Percentiles rank a stretch among this genome's conserved stretches.
Evolutionary conservation across 1,139 yeast species (phyloP).

Genomic region (Pichia kudriavzevii): DNA sequence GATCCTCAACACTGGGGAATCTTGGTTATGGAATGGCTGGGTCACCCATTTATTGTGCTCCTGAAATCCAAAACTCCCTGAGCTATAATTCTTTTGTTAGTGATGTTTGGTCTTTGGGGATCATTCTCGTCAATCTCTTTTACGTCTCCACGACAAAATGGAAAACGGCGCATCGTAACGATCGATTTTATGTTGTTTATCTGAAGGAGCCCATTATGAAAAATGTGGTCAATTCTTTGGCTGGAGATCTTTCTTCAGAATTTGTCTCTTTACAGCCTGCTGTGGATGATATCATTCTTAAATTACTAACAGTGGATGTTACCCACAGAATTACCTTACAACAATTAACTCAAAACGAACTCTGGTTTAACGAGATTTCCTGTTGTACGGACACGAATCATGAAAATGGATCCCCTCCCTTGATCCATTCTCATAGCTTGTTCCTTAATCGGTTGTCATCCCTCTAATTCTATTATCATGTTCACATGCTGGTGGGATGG

Average conservation of each 20-base stretch:
- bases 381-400: slow-evolving; percentile 6
- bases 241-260: too few relatives aligned
- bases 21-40: slow-evolving; percentile 41
- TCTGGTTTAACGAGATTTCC: slow-evolving; percentile 1
- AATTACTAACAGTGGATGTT: slow-evolving; percentile 3
- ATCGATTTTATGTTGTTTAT: neutral
- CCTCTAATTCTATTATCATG: too few relatives aligned
- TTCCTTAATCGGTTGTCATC: too few relatives aligned
- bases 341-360: neutral
- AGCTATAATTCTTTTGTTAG: slow-evolving; percentile 35
- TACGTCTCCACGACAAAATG: slow-evolving; percentile 23
- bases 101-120: slow-evolving; percentile 48
- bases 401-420: too few relatives aligned
- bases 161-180: slow-evolving; percentile 25
- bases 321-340: neutral
- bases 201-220: slow-evolving; percentile 2
- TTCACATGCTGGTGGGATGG: too few relatives aligned
- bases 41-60: slow-evolving; percentile 39
- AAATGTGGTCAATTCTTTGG: slow-evolving; percentile 1
- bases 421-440: too few relatives aligned
- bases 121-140: slow-evolving; percentile 32
- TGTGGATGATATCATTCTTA: slow-evolving; percentile 6
- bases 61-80: slow-evolving; percentile 36
- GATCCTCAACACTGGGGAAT: slow-evolving; percentile 32
- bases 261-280: neutral